These are phyloP conservation scores for Porpolomopsis calyptriformis DNA, from an alignment of 768 basidiomycete genomes.

Conservation along the genomic window DNA sequence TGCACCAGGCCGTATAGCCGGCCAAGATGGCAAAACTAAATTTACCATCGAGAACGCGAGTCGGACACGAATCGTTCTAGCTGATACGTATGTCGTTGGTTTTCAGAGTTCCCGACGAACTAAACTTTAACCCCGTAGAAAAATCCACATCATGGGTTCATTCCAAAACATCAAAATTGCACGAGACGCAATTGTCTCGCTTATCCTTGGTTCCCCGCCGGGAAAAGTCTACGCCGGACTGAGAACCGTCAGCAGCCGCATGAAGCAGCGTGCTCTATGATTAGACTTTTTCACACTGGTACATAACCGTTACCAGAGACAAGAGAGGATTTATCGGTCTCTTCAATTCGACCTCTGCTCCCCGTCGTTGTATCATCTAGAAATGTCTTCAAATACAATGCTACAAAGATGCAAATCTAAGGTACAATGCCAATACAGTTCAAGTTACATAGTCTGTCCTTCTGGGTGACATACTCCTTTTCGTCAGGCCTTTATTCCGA, in stretches of 20 bases:
- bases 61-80: slow-evolving; percentile 94
- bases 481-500: background rate
- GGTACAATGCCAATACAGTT: background rate
- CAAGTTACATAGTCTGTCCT: too few species aligned
- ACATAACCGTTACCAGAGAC: too few species aligned
- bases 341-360: too few species aligned
- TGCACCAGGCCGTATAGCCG: slow-evolving; percentile 80
- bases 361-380: background rate
- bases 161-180: slow-evolving; percentile 99
- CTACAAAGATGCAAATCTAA: background rate
- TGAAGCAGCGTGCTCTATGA: slow-evolving; percentile 78
- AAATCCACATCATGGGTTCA: slow-evolving; percentile 97
- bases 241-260: slow-evolving; percentile 81
- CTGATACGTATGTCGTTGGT: slow-evolving; percentile 70
- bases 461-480: too few species aligned
- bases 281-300: background rate
- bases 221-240: slow-evolving; percentile 89
- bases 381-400: background rate
- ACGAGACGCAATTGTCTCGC: slow-evolving; percentile 88
- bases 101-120: slow-evolving; percentile 2
- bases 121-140: slow-evolving; percentile 36
- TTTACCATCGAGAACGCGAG: slow-evolving; percentile 98
- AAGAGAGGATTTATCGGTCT: too few species aligned
- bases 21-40: slow-evolving; percentile 97
- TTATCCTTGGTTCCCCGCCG: slow-evolving; percentile 91